Conservation (phyloP, 2,329 filamentous ascomycete genomes). For the Paraphoma chrysanthemicola region DNA sequence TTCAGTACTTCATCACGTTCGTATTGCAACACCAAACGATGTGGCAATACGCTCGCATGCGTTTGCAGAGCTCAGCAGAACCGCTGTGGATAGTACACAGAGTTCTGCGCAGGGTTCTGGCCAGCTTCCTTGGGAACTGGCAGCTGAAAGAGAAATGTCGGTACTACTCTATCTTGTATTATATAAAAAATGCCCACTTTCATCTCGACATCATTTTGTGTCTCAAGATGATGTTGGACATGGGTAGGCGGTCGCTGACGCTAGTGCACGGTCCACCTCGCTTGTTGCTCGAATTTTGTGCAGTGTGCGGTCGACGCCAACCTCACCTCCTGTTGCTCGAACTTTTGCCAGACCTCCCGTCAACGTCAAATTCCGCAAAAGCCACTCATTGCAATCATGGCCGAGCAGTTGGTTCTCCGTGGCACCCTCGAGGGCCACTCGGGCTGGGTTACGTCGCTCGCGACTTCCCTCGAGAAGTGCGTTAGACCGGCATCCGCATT, state of each 20-base stretch:
- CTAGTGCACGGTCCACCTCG: neutral
- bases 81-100: too few species aligned
- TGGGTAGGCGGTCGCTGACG: neutral
- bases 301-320: neutral
- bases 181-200: too few species aligned
- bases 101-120: too few species aligned
- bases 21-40: too few species aligned
- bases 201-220: too few species aligned
- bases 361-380: constrained; percentile 42
- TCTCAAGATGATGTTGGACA: neutral
- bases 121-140: too few species aligned
- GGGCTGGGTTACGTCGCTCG: constrained; percentile 99
- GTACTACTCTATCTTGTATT: too few species aligned
- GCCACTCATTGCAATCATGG: constrained; percentile 65
- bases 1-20: too few species aligned
- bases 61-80: too few species aligned
- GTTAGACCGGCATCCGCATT: constrained; percentile 16
- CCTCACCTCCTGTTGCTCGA: constrained; percentile 2
- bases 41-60: too few species aligned
- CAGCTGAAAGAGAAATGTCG: too few species aligned
- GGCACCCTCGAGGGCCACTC: constrained; percentile 98
- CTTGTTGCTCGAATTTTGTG: neutral
- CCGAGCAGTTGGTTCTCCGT: constrained; percentile 94
- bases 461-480: constrained; percentile 98
- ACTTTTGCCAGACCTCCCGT: constrained; percentile 37